Percentiles rank a stretch among this genome's conserved stretches.
phyloP scores from a whole-genome alignment of 2,329 filamentous ascomycete genomes.

The Zasmidium cellare region DNA sequence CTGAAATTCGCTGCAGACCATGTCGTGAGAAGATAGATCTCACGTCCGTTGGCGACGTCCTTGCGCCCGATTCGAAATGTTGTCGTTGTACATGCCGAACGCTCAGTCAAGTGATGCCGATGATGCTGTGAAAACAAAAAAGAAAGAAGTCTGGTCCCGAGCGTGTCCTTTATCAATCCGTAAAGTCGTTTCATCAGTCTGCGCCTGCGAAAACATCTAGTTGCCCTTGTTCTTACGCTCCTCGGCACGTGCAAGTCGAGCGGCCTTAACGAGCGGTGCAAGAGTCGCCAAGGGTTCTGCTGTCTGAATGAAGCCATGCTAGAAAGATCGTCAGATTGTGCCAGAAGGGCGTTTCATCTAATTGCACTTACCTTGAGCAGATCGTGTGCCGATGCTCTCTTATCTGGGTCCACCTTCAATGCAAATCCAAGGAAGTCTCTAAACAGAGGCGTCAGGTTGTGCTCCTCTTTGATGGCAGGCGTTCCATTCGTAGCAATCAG shows the following conservation, averaged over 20 bases:
- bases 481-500: slow-evolving; percentile 97
- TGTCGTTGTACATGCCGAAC: slow-evolving; percentile 18
- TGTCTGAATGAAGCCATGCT: slow-evolving; percentile 53
- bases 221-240: slow-evolving; percentile 59
- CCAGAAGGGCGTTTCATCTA: neutral
- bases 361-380: slow-evolving; percentile 73
- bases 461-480: slow-evolving; percentile 89
- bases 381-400: slow-evolving; percentile 92
- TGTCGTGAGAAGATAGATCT: neutral
- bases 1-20: no score
- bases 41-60: slow-evolving; percentile 6
- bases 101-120: slow-evolving; percentile 17
- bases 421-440: slow-evolving; percentile 90
- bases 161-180: neutral
- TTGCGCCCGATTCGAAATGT: slow-evolving; percentile 4
- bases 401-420: slow-evolving; percentile 94
- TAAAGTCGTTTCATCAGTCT: neutral
- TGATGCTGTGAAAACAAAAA: slow-evolving; percentile 6
- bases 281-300: slow-evolving; percentile 64
- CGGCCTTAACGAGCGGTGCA: slow-evolving; percentile 82
- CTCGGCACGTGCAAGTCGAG: slow-evolving; percentile 78
- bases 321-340: slow-evolving; percentile 16
- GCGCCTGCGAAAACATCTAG: slow-evolving; percentile 10
- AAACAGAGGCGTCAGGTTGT: slow-evolving; percentile 77
- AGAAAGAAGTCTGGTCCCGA: neutral